Conservation (phyloP, 306 rosid species). For the Vicia sativa region DNA sequence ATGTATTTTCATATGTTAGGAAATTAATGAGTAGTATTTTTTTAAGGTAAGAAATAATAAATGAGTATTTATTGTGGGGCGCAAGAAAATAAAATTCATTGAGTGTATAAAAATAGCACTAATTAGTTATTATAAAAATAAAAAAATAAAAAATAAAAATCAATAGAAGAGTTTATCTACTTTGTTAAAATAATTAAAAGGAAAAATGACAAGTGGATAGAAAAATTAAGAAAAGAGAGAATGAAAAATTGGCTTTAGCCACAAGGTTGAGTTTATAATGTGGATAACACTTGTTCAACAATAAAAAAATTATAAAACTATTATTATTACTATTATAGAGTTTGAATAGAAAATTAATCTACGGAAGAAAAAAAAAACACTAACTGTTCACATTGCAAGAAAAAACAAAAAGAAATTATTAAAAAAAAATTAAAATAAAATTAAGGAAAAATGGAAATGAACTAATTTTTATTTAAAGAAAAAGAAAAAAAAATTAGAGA, state of each 20-base stretch:
- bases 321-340: background rate
- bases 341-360: background rate
- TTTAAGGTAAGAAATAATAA: conserved; percentile 34
- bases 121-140: background rate
- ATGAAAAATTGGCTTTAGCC: conserved; percentile 39
- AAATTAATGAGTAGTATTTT: conserved; percentile 26
- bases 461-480: too few species aligned
- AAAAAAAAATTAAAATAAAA: background rate
- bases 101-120: background rate
- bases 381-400: background rate
- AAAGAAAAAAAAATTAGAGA: background rate
- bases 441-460: background rate
- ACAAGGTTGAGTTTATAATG: conserved; percentile 33
- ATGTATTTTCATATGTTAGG: conserved; percentile 37
- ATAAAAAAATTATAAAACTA: background rate
- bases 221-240: conserved; percentile 26
- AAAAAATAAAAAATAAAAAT: background rate
- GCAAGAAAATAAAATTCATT: conserved; percentile 10
- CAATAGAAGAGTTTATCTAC: conserved; percentile 6
- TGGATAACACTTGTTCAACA: conserved; percentile 30
- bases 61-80: conserved; percentile 37
- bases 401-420: background rate
- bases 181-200: conserved; percentile 31
- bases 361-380: background rate
- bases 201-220: conserved; percentile 44